These are phyloP conservation scores for Pulveroboletus sp. DNA, from an alignment of 768 basidiomycete genomes.

Conservation along the genomic window DNA sequence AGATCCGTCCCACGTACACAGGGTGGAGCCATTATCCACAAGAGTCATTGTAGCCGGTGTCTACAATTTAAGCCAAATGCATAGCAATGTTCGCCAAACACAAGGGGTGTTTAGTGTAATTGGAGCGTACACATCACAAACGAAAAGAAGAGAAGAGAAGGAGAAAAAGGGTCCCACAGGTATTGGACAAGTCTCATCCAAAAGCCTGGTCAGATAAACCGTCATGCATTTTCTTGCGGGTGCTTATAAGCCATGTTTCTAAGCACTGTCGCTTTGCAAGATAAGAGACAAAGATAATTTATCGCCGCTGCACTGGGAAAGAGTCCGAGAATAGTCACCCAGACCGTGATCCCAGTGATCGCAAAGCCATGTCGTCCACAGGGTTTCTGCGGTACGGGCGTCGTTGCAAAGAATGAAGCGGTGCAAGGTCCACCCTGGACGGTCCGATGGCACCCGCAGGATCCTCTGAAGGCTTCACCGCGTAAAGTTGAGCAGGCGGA, in stretches of 20 bases:
- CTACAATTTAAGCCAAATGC: conserved; percentile 25
- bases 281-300: conserved; percentile 17
- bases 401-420: conserved; percentile 51
- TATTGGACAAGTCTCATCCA: background rate
- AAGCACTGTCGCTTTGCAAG: conserved; percentile 8
- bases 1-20: conserved; percentile 9
- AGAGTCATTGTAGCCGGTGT: conserved; percentile 7
- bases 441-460: conserved; percentile 18
- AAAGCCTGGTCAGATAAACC: background rate
- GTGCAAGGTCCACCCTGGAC: conserved; percentile 45
- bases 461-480: conserved; percentile 24
- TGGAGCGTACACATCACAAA: conserved; percentile 12
- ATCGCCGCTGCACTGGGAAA: conserved; percentile 17
- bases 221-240: background rate
- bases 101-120: conserved; percentile 7
- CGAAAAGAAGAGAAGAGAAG: background rate
- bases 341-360: conserved; percentile 40
- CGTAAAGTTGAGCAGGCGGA: conserved; percentile 26
- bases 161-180: background rate
- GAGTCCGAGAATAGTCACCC: conserved; percentile 31
- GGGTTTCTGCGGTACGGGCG: conserved; percentile 59
- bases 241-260: conserved; percentile 3
- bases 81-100: conserved; percentile 14
- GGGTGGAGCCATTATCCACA: conserved; percentile 3
- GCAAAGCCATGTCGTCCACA: conserved; percentile 56